Conservation (phyloP, 2,329 filamentous ascomycete species). For the Aureobasidium namibiae region DNA sequence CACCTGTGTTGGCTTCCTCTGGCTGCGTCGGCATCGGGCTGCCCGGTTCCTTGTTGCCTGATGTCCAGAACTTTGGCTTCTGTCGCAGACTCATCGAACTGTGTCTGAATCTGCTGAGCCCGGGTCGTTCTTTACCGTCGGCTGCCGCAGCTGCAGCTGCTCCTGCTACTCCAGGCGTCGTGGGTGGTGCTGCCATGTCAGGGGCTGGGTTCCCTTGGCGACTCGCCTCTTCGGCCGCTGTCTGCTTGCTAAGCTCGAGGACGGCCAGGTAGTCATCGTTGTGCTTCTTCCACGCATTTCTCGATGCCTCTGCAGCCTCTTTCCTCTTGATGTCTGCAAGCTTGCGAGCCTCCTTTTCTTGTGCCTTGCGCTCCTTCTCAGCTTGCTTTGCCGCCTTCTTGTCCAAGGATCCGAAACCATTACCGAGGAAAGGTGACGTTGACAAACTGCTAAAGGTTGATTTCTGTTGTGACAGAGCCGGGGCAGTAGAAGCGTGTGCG, state of each 20-base stretch:
- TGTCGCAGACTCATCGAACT: slow-evolving; percentile 72
- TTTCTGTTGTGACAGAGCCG: slow-evolving; percentile 24
- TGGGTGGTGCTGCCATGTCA: not conserved
- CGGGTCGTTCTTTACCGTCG: slow-evolving; percentile 17
- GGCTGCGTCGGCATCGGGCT: slow-evolving; percentile 20
- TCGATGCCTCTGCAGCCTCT: slow-evolving; percentile 34
- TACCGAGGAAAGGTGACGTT: slow-evolving; percentile 8
- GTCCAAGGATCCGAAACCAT: slow-evolving; percentile 45
- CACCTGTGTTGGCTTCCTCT: slow-evolving; percentile 9
- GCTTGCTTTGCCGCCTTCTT: slow-evolving; percentile 58
- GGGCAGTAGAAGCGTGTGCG: slow-evolving; percentile 59
- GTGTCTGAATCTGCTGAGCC: slow-evolving; percentile 44
- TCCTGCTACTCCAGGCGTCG: not conserved
- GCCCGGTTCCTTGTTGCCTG: slow-evolving; percentile 42
- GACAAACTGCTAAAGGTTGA: slow-evolving; percentile 4
- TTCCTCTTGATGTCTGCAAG: slow-evolving; percentile 31
- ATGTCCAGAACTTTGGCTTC: slow-evolving; percentile 59
- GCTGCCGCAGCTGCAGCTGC: slow-evolving; percentile 8
- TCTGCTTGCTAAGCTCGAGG: slow-evolving; percentile 58
- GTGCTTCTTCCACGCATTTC: slow-evolving; percentile 48
- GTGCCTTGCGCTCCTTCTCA: slow-evolving; percentile 50
- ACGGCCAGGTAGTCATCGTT: slow-evolving; percentile 57
- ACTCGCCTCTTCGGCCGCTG: slow-evolving; percentile 45
- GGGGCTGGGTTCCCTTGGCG: slow-evolving; percentile 6
- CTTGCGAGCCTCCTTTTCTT: slow-evolving; percentile 51